Base-by-base conservation (phyloP, 768 basidiomycete genomes). In the Naganishia kalamii region DNA sequence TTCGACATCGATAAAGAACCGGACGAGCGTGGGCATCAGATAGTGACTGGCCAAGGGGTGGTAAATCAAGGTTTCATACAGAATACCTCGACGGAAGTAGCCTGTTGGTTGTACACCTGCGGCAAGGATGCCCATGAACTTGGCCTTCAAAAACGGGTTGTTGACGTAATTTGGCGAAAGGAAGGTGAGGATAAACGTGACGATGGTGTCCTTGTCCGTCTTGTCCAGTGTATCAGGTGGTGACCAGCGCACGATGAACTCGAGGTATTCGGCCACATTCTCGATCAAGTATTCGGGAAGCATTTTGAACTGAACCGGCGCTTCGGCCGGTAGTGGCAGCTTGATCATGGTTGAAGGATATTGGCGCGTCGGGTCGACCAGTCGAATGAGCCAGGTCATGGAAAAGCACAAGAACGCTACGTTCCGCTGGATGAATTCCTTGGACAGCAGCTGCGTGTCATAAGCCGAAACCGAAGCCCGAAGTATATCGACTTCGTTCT, bases 81-180 rank as follows among this genome's bases (percentile, higher is more conserved):
- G 81, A 43, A 93, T 84, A 8, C 78, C 78, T 48, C 72, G 70
- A 4, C 76, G 70, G 68, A 71, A 77, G 63, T 77, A 74, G 0
- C 77, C 78, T 47, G 69, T 69, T 12, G 77, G 72, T 27, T 71
- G 71, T 8, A 75, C 70, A 4, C 78, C 78, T 32, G 74, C 70
- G 2, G 76, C 68, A 0, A 79, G 64, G 68, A 92, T 91, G 75
- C 96, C 90, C 69, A 97, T 92, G 66, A 98, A 88, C 79, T 97
- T 94, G 21, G 91, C 86, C 79, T 97, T 97, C 71, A 99, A 77
- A 82, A 94, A 97, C 0, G 96, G 96, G 71, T 98, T 99, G 81
- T 96, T 96, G 82, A 99, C 93, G 76, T 92, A 98, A 85, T 90
- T 92, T 0, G 93, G 94, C 40, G 90, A 92, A 66, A 99, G 80